Percentiles rank a stretch among this genome's conserved stretches.
phyloP scores from a whole-genome alignment of 345 rosid genomes.

The Luvunga scandens region DNA sequence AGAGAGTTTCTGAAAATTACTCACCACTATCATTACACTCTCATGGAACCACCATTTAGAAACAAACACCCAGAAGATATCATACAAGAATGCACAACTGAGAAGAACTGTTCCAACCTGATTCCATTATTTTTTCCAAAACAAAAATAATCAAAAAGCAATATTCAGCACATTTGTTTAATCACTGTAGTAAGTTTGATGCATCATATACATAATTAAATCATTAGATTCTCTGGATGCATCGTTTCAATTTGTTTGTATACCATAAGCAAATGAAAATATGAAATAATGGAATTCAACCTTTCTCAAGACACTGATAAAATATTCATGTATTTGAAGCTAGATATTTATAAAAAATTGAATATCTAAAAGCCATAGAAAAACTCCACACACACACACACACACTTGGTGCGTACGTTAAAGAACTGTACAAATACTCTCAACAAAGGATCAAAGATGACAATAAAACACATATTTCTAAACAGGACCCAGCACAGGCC shows the following conservation, averaged over 20 bases:
- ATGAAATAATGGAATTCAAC: not conserved
- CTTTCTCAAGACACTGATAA: not conserved
- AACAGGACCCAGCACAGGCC: not conserved
- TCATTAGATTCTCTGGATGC: not conserved
- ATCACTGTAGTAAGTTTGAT: not conserved
- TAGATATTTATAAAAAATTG: not conserved
- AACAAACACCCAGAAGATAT: constrained; percentile 97
- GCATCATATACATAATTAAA: not conserved
- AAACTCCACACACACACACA: too few relatives aligned
- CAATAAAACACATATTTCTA: not conserved
- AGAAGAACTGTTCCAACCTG: constrained; percentile 98
- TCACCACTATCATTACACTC: constrained; percentile 99
- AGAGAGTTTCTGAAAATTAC: constrained; percentile 19
- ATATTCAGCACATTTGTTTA: not conserved
- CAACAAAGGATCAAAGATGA: constrained; percentile 1
- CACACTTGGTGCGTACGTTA: not conserved
- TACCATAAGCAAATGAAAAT: not conserved
- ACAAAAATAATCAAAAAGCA: not conserved
- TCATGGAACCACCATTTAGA: constrained; percentile 96
- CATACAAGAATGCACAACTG: constrained; percentile 91
- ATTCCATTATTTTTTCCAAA: constrained; percentile 23
- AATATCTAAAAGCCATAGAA: not conserved
- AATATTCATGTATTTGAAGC: not conserved
- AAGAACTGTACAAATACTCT: not conserved
- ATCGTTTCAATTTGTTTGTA: not conserved